Evolutionary conservation across 163 green algal genomes (phyloP).

Genomic region (Chlamydomonas reinhardtii): DNA sequence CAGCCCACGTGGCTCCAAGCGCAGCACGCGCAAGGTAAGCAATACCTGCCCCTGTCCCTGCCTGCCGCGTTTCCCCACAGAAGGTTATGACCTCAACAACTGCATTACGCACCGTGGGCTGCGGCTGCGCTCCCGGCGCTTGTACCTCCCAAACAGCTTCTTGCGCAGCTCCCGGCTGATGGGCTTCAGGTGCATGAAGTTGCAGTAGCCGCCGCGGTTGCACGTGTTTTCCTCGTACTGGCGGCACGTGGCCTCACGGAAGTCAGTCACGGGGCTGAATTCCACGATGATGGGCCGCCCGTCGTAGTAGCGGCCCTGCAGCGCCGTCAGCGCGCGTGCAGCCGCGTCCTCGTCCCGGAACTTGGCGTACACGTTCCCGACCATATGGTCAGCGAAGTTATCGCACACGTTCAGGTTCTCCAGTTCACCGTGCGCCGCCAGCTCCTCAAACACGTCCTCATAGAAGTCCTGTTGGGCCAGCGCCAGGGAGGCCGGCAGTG

Average conservation of each 20-base stretch:
- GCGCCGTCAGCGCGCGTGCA: constrained; percentile 76
- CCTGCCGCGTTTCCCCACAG: not conserved
- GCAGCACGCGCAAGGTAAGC: not conserved
- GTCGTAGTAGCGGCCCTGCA: constrained; percentile 93
- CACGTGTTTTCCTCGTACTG: constrained; percentile 99
- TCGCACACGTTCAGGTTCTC: constrained; percentile 98
- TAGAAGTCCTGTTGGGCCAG: constrained; percentile 93
- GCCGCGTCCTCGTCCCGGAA: constrained; percentile 93
- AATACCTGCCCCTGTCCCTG: too few relatives aligned
- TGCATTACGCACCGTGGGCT: not conserved
- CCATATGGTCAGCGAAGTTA: constrained; percentile 90
- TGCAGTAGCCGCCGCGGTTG: constrained; percentile 97
- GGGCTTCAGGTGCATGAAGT: constrained; percentile 99
- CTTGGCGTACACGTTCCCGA: constrained; percentile 90
- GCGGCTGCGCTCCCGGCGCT: constrained; percentile 65
- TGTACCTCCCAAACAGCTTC: constrained; percentile 94
- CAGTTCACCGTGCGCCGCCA: constrained; percentile 94
- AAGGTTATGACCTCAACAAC: too few relatives aligned
- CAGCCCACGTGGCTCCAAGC: not conserved
- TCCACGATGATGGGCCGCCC: constrained; percentile 93
- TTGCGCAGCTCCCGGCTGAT: constrained; percentile 90
- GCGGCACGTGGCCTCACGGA: constrained; percentile 97
- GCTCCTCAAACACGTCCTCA: constrained; percentile 98
- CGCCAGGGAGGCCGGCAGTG: not conserved
- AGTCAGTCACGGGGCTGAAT: constrained; percentile 99